phyloP scores from a whole-genome alignment of 345 rosid species.

The Aquilaria malaccensis region DNA sequence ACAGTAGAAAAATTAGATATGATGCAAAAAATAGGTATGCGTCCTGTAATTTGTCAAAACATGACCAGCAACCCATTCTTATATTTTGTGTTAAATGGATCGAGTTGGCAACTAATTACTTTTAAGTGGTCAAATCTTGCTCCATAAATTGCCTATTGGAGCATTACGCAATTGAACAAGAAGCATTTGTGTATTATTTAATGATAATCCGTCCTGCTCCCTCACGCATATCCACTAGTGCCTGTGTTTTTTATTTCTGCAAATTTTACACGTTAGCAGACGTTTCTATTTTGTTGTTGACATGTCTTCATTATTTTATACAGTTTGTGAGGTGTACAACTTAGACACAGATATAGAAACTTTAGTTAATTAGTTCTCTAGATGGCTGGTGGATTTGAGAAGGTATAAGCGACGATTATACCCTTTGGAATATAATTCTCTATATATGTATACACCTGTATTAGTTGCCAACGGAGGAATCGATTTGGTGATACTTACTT shows the following conservation, averaged over 20 bases:
- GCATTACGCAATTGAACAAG: too few species aligned
- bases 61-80: too few species aligned
- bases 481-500: not conserved
- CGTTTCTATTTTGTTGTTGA: not conserved
- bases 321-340: conserved; percentile 93
- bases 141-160: too few species aligned
- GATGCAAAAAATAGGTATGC: conserved; percentile 55
- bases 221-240: not conserved
- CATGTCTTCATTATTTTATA: not conserved
- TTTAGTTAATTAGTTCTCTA: conserved; percentile 54
- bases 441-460: not conserved
- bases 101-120: too few species aligned
- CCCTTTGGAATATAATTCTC: too few species aligned
- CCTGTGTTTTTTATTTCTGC: not conserved
- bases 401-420: conserved; percentile 59
- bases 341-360: conserved; percentile 95
- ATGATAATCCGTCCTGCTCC: not conserved
- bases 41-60: not conserved
- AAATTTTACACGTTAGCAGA: not conserved
- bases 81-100: too few species aligned
- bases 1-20: conserved; percentile 53
- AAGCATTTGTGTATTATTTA: not conserved
- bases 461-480: not conserved
- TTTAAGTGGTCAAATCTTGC: too few species aligned
- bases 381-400: conserved; percentile 90